Evolutionary conservation across 176 grass and related monocot species (phyloP), one percentile per base, ranked within the genome.

Genomic region (Aegilops umbellulata): DNA sequence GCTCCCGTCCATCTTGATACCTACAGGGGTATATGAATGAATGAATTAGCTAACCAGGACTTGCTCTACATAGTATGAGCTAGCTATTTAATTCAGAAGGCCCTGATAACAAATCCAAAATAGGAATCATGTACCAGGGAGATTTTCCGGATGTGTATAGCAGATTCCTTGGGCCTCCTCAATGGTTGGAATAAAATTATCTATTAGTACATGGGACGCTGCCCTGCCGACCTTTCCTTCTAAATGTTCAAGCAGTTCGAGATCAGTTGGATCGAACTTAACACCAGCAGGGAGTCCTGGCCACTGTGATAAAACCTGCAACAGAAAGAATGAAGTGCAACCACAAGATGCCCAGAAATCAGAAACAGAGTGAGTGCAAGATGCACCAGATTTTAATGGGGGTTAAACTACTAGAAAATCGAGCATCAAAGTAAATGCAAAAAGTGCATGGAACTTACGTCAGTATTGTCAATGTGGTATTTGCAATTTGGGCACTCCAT

Each of bases 101-200:
- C 69, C 46, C 8, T 41, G 69, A 35, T 47, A 61, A 11, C 7
- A 39, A 47, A 13, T 60, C 2, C 9, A 87, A 87, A 70, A 10
- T 34, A 82, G 61, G n/a, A 62, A 84, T 42, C 72, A 10, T 63
- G 44, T 90, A 94, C 97, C 94, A 22, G 97, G 97, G 31, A 99
- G 90, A 87, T 99, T 96, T 93, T 91, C 46, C 5, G 94, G 97
- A 82, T 99, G 94, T 19, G 90, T 96, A 77, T 96, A 99, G 68
- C 90, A 96, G 75, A 99, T 99, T 82, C 97, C 94, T 26, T 90
- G 80, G 10, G 23, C 19, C 15, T 90, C 31, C 46, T 81, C 57
- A 71, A 99, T 65, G 76, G 88, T 98, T 64, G 92, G 88, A 87
- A 98, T 94, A 51, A 98, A 92, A 24, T 85, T 35, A 84, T 95